Conservation (phyloP, 1,284 basidiomycete species). For the Moesziomyces globuligerus region DNA sequence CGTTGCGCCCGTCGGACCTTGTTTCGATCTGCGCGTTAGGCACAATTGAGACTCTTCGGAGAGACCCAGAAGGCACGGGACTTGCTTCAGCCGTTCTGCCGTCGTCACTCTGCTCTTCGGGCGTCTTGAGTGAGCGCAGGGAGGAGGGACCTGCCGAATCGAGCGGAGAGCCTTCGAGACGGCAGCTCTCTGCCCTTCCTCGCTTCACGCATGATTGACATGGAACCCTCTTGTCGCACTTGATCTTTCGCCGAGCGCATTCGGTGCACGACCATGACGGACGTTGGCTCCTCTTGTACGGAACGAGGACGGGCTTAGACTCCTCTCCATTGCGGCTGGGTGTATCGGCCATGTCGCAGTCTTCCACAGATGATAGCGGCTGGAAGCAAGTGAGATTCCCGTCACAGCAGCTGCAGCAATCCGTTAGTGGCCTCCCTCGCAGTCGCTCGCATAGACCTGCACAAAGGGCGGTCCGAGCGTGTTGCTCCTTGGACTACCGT, state of each 20-base stretch:
- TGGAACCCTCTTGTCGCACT: conserved; percentile 55
- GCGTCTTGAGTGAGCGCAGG: conserved; percentile 4
- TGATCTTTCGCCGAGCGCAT: conserved; percentile 51
- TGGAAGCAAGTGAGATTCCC: too few species aligned
- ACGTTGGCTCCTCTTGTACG: conserved; percentile 44
- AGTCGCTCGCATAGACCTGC: too few species aligned
- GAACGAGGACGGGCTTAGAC: conserved; percentile 10
- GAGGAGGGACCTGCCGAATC: conserved; percentile 16
- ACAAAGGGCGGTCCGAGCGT: too few species aligned
- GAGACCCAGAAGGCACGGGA: conserved; percentile 3
- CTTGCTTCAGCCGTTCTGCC: neutral
- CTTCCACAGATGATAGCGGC: neutral
- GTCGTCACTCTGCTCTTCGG: conserved; percentile 12
- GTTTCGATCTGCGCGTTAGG: conserved; percentile 2
- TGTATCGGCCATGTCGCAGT: conserved; percentile 14
- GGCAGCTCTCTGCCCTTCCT: conserved; percentile 38
- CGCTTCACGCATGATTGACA: conserved; percentile 54
- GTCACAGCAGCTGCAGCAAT: neutral
- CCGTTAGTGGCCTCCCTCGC: neutral
- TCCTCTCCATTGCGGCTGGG: conserved; percentile 8
- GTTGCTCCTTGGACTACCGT: too few species aligned
- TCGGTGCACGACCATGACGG: conserved; percentile 57
- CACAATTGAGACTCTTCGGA: conserved; percentile 13
- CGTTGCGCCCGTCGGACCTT: neutral
- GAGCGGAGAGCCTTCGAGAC: conserved; percentile 25